These are phyloP conservation scores for Schwanniomyces vanrijiae DNA, from an alignment of 805 yeast genomes.

Conservation along the genomic window DNA sequence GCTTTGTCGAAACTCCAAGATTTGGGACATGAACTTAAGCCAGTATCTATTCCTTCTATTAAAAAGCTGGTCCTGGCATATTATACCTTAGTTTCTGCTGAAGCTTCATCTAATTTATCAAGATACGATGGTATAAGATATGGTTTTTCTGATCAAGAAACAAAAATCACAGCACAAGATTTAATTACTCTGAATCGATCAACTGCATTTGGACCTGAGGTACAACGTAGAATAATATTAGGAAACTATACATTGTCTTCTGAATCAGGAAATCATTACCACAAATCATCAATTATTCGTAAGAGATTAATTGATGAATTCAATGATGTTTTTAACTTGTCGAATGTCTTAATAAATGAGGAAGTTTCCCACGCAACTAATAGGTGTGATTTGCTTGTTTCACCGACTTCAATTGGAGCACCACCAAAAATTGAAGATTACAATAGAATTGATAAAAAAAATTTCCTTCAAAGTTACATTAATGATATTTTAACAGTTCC, in stretches of 20 bases:
- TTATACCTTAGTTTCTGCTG: slow-evolving; percentile 87
- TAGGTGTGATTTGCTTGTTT: slow-evolving; percentile 64
- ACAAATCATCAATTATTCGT: slow-evolving; percentile 72
- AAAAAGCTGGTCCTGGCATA: slow-evolving; percentile 72
- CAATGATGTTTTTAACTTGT: slow-evolving; percentile 56
- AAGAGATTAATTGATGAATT: slow-evolving; percentile 62
- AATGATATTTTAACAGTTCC: slow-evolving; percentile 90
- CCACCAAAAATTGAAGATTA: slow-evolving; percentile 58
- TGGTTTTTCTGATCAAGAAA: slow-evolving; percentile 51
- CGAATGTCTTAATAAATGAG: slow-evolving; percentile 34
- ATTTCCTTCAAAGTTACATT: slow-evolving; percentile 62
- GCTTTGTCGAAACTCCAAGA: slow-evolving; percentile 45
- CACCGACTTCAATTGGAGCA: slow-evolving; percentile 65
- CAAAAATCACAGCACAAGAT: slow-evolving; percentile 6
- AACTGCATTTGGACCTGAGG: slow-evolving; percentile 76
- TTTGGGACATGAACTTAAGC: slow-evolving; percentile 52
- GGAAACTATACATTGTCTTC: slow-evolving; percentile 88
- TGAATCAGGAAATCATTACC: slow-evolving; percentile 70
- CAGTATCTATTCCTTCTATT: slow-evolving; percentile 72
- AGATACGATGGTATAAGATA: slow-evolving; percentile 89
- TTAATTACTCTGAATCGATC: slow-evolving; percentile 51
- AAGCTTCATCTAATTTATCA: slow-evolving; percentile 89
- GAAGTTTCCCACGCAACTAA: slow-evolving; percentile 11
- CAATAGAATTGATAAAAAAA: slow-evolving; percentile 26
- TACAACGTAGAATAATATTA: slow-evolving; percentile 73